A percentile compares a stretch with the other conserved stretches of the same genome.
These are phyloP conservation scores for Nicotiana tabacum DNA, from an alignment of 257 asterid genomes.

Conservation along the genomic window DNA sequence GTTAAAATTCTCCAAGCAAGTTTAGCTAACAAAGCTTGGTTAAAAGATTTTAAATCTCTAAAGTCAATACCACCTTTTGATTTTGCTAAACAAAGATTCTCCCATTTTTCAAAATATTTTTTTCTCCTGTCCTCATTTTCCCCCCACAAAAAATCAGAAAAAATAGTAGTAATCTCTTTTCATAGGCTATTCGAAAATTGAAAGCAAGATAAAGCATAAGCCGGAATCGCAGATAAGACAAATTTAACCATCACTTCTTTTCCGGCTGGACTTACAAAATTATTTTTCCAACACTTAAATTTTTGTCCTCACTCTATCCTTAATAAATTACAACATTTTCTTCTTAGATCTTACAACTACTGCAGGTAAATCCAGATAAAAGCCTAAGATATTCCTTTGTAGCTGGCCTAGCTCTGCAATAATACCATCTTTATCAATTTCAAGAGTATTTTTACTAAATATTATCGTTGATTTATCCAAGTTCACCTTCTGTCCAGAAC, in stretches of 20 bases:
- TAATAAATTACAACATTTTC: no score
- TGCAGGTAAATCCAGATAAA: not conserved
- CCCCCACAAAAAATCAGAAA: no score
- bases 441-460: not conserved
- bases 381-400: not conserved
- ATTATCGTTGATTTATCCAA: not conserved
- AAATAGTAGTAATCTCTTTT: no score
- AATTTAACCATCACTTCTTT: no score
- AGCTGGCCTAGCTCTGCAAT: not conserved
- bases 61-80: not conserved
- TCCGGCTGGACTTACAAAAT: no score
- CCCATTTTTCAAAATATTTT: not conserved
- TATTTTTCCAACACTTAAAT: no score
- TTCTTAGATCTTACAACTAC: no score
- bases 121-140: not conserved
- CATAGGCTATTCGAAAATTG: no score
- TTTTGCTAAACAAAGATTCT: not conserved
- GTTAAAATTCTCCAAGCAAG: not conserved
- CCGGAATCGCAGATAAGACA: no score
- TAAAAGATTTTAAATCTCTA: not conserved
- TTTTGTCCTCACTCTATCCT: no score
- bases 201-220: no score
- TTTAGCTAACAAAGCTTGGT: not conserved
- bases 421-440: not conserved
- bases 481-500: no score